A percentile compares a stretch with the other conserved stretches of the same genome.
These are phyloP conservation scores for Penicillium canariense DNA, from an alignment of 495 filamentous ascomycete species.

Conservation along the genomic window DNA sequence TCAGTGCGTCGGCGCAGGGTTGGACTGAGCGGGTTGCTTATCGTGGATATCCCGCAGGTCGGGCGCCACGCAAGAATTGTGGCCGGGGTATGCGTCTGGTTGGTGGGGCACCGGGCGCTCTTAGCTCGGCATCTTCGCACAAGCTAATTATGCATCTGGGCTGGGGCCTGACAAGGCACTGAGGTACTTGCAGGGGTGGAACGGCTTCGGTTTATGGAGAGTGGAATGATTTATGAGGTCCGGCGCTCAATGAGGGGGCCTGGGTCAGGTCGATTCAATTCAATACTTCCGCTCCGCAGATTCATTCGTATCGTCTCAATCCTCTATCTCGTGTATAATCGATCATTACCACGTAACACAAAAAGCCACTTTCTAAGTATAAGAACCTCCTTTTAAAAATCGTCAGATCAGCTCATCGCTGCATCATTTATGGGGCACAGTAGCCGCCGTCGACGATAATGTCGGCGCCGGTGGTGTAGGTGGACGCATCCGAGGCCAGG, in stretches of 20 bases:
- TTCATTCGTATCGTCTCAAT: background rate
- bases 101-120: background rate
- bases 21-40: background rate
- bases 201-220: background rate
- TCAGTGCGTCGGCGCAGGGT: background rate
- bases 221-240: background rate
- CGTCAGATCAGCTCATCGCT: no score
- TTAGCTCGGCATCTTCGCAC: background rate
- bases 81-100: no score
- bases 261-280: background rate
- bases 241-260: background rate
- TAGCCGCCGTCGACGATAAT: slow-evolving; percentile 67
- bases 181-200: background rate
- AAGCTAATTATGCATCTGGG: no score
- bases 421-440: slow-evolving; percentile 31
- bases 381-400: background rate
- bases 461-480: slow-evolving; percentile 79
- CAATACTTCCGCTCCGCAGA: background rate
- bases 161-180: background rate
- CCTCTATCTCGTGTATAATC: background rate
- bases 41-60: background rate
- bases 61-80: no score
- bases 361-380: background rate
- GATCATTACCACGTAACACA: background rate
- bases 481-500: slow-evolving; percentile 77